Evolutionary conservation across 2,329 filamentous ascomycete genomes (phyloP).

Genomic region (Ophiostoma piceae): DNA sequence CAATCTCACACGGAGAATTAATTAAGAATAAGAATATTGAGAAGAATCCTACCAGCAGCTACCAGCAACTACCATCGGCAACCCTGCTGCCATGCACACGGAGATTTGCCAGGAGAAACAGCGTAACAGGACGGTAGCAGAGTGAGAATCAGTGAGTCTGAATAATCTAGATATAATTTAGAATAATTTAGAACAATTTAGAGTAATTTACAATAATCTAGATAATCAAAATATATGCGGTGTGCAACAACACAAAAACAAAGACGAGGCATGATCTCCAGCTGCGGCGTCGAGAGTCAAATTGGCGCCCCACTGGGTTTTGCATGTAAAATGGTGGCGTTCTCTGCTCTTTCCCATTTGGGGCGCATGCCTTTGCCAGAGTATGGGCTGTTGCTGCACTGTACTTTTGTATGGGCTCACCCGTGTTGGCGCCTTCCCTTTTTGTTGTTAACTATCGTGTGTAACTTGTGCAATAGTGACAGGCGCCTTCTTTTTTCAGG

Average conservation of each 20-base stretch:
- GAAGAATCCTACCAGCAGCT: too few relatives aligned
- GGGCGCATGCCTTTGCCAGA: neutral
- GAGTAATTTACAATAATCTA: too few relatives aligned
- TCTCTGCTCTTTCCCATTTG: neutral
- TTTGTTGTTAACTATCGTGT: neutral
- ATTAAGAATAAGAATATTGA: neutral
- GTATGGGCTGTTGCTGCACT: constrained; percentile 6
- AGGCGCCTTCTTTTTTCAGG: neutral
- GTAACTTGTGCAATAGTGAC: neutral
- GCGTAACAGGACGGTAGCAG: neutral
- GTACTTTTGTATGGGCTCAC: neutral
- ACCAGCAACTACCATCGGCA: neutral
- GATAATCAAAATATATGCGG: neutral
- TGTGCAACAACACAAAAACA: neutral
- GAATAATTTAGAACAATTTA: neutral
- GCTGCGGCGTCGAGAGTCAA: neutral
- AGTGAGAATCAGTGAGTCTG: neutral
- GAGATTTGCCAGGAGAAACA: constrained; percentile 4
- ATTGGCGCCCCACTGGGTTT: neutral
- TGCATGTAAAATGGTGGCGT: neutral
- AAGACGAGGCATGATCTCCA: neutral
- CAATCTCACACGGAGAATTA: neutral
- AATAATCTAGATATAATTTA: neutral
- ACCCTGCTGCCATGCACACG: neutral
- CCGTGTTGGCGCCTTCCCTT: neutral